Percentiles rank a stretch among this genome's conserved stretches.
Conservation (phyloP, 2,329 filamentous ascomycete genomes). For the Zasmidium cellare region DNA sequence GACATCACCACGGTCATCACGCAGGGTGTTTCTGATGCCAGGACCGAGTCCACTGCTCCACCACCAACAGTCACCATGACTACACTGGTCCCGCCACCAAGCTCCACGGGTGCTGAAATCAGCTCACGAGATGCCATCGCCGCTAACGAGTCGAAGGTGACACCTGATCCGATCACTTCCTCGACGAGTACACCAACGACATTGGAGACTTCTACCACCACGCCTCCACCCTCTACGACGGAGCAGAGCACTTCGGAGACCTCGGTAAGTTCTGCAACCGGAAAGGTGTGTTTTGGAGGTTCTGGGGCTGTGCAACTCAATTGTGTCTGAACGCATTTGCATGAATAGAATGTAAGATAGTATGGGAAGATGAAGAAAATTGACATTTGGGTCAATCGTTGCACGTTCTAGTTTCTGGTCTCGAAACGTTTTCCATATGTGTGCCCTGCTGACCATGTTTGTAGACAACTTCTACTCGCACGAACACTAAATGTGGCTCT, state of each 20-base stretch:
- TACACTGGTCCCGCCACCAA: background rate
- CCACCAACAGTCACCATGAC: background rate
- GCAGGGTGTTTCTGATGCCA: background rate
- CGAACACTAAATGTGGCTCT: background rate
- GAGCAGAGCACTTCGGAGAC: background rate
- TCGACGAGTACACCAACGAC: background rate
- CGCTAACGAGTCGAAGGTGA: background rate
- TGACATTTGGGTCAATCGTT: background rate
- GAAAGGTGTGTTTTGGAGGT: background rate
- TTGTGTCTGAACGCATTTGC: background rate
- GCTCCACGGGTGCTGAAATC: background rate
- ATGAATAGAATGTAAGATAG: background rate
- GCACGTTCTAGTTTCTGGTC: background rate
- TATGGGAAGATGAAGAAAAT: background rate
- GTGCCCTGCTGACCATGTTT: background rate
- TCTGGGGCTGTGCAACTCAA: background rate
- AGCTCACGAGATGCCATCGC: background rate
- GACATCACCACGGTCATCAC: conserved; percentile 24
- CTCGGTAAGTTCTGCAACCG: background rate
- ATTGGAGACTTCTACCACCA: background rate
- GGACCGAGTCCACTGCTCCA: background rate
- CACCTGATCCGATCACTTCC: background rate
- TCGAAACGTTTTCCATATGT: background rate
- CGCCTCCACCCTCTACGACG: background rate
- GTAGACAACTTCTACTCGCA: background rate